These are phyloP conservation scores for Vaccinium macrocarpon DNA, from an alignment of 148 eudicot genomes.

Conservation along the genomic window DNA sequence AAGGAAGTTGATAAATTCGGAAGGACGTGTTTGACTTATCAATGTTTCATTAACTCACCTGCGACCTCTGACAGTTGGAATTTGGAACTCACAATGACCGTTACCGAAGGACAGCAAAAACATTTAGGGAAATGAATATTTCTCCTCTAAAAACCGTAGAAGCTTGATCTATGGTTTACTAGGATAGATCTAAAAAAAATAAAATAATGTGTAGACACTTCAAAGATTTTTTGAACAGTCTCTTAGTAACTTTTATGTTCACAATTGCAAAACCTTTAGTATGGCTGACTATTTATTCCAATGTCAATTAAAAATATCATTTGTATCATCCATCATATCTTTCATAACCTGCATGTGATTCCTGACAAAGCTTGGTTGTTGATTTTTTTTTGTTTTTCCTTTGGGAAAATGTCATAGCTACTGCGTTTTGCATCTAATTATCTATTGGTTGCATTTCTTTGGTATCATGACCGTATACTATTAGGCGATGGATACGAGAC, in stretches of 20 bases:
- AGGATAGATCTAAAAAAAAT: neutral
- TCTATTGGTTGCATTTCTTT: neutral
- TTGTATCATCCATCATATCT: neutral
- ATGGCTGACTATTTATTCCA: neutral
- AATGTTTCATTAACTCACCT: neutral
- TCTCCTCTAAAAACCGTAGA: neutral
- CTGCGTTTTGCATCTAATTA: neutral
- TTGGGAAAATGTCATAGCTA: neutral
- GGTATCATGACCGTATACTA: neutral
- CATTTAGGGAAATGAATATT: neutral
- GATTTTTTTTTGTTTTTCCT: neutral
- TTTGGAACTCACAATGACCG: neutral
- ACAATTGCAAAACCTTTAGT: neutral
- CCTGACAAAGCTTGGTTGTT: neutral
- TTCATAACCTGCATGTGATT: neutral
- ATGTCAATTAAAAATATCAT: neutral
- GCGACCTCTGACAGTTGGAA: neutral
- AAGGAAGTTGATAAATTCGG: neutral
- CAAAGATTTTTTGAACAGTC: neutral
- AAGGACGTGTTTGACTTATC: neutral
- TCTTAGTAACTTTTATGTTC: neutral
- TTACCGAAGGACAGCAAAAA: neutral
- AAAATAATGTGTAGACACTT: neutral
- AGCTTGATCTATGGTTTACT: neutral
- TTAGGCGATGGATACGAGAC: slow-evolving; percentile 48